Percentiles rank a stretch among this genome's conserved stretches.
Conservation (phyloP, 345 rosid genomes). For the Theobroma cacao region DNA sequence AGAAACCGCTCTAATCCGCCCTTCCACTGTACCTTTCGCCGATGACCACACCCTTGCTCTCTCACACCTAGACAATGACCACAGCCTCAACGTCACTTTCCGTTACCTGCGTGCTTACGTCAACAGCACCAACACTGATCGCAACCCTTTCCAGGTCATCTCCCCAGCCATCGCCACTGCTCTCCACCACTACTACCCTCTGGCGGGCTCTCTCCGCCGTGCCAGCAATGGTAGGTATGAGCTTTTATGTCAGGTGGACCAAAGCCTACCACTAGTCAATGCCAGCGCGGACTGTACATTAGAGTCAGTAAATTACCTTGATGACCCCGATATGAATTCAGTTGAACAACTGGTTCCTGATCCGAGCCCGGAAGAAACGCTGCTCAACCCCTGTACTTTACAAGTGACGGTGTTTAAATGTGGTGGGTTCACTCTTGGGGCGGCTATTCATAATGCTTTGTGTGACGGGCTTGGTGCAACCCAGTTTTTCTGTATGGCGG, state of each 20-base stretch:
- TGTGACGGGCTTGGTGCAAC: slow-evolving; percentile 87
- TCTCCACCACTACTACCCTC: slow-evolving; percentile 63
- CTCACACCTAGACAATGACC: slow-evolving; percentile 71
- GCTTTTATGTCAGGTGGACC: slow-evolving; percentile 39
- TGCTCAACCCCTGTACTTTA: slow-evolving; percentile 60
- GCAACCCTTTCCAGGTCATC: slow-evolving; percentile 39
- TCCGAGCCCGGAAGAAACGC: slow-evolving; percentile 43
- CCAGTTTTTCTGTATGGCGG: slow-evolving; percentile 61
- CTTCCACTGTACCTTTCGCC: slow-evolving; percentile 44
- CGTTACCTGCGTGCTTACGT: slow-evolving; percentile 76
- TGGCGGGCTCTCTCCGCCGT: slow-evolving; percentile 47
- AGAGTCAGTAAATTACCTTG: slow-evolving; percentile 48
- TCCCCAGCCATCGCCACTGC: slow-evolving; percentile 53
- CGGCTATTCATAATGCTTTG: slow-evolving; percentile 65
- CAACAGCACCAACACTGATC: slow-evolving; percentile 20
- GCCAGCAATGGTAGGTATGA: slow-evolving; percentile 37
- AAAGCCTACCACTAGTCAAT: slow-evolving; percentile 52
- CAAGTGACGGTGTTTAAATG: slow-evolving; percentile 73
- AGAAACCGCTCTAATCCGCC: slow-evolving; percentile 46
- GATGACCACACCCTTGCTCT: slow-evolving; percentile 54
- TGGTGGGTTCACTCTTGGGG: slow-evolving; percentile 70
- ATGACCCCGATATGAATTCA: slow-evolving; percentile 53
- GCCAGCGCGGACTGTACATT: slow-evolving; percentile 60
- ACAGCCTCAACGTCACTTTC: slow-evolving; percentile 60
- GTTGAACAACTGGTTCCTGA: slow-evolving; percentile 59